Evolutionary conservation across 2,329 filamentous ascomycete species (phyloP).

Genomic region (Teratosphaeria nubilosa): DNA sequence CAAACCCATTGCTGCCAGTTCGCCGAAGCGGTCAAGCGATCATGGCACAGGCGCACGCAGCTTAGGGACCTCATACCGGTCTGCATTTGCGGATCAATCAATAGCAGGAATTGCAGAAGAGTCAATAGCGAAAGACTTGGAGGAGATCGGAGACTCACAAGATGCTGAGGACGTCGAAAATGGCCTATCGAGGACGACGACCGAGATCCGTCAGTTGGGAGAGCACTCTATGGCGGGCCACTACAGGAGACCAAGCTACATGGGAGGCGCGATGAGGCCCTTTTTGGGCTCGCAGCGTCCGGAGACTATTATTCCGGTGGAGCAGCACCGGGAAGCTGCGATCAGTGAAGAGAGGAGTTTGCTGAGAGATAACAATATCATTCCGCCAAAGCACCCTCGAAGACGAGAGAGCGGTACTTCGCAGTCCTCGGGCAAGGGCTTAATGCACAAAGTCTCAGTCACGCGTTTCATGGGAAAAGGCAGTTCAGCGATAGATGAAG

Average conservation of each 20-base stretch:
- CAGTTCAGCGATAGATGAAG: conserved; percentile 18
- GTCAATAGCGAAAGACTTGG: conserved; percentile 22
- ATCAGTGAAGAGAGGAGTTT: conserved; percentile 49
- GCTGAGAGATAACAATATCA: conserved; percentile 49
- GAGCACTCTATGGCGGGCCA: conserved; percentile 47
- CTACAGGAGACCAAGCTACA: conserved; percentile 68
- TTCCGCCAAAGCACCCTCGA: conserved; percentile 43
- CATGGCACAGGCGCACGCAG: conserved; percentile 8
- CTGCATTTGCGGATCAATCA: conserved; percentile 10
- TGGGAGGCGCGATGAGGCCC: conserved; percentile 61
- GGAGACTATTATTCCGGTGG: conserved; percentile 29
- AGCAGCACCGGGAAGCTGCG: conserved; percentile 44
- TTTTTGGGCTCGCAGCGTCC: conserved; percentile 53
- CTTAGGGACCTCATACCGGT: conserved; percentile 20
- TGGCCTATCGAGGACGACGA: conserved; percentile 6
- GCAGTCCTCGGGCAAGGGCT: conserved; percentile 7
- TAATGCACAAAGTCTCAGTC: conserved; percentile 8
- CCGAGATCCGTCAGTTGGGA: conserved; percentile 6
- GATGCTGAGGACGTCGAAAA: conserved; percentile 8
- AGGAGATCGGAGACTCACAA: conserved; percentile 12
- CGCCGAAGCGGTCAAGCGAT: conserved; percentile 2
- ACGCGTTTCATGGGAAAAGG: conserved; percentile 20
- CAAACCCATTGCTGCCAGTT: conserved; percentile 6
- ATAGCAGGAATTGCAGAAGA: conserved; percentile 22
- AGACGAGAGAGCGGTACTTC: conserved; percentile 14